A percentile compares a stretch with the other conserved stretches of the same genome.
Conservation (phyloP, 331 rosid species). For the Dryas integrifolia region DNA sequence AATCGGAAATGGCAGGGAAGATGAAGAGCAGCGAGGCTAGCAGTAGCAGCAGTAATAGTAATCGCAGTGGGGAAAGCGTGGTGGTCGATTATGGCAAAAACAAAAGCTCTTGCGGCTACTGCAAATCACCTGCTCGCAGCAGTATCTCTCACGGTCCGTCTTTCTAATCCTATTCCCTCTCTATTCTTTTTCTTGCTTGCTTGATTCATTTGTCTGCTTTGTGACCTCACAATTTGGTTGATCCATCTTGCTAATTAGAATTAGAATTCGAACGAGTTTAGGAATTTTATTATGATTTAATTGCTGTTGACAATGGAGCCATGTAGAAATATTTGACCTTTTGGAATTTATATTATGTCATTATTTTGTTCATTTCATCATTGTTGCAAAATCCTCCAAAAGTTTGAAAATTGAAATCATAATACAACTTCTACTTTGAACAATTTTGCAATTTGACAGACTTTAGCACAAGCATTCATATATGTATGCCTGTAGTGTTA, state of each 20-base stretch:
- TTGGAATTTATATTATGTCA: background rate
- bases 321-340: background rate
- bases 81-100: conserved; percentile 54
- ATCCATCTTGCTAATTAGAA: background rate
- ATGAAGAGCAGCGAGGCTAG: conserved; percentile 53
- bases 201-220: background rate
- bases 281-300: background rate
- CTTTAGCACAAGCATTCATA: background rate
- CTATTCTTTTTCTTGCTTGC: background rate
- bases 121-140: conserved; percentile 51
- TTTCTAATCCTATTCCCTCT: background rate
- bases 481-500: no score
- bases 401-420: background rate
- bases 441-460: background rate
- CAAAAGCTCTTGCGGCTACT: conserved; percentile 68
- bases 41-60: conserved; percentile 45
- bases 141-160: conserved; percentile 71
- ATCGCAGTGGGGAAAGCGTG: conserved; percentile 44
- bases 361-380: background rate
- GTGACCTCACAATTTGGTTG: background rate
- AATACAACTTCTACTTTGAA: background rate
- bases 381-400: background rate
- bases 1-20: conserved; percentile 47
- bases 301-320: background rate
- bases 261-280: background rate